Base-by-base conservation (phyloP, 1,139 yeast species). In the Debaryomyces nepalensis region DNA sequence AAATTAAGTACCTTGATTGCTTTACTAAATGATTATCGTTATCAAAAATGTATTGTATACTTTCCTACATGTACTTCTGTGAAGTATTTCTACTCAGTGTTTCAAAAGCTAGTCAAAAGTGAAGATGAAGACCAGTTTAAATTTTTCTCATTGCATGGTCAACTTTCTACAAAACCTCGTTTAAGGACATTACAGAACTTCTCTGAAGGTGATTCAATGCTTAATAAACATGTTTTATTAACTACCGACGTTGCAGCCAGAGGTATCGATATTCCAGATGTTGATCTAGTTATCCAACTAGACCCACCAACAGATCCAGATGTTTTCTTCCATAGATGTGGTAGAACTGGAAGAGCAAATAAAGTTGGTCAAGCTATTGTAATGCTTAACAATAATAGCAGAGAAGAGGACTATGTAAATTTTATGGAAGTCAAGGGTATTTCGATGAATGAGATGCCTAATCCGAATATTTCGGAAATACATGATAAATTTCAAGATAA, bases 221-320 rank as follows among this genome's bases (percentile, higher is more conserved):
- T 70, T 18, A 57, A 63, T 4, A 82, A 81, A 49, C 71, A 82
- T n/a, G 79, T 90, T 0, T 63, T 91, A 16, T 68, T 91, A 66
- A 84, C 93, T 4, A 86, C 95, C 0, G 95, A 86, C 68, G 91
- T 86, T 18, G 97, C 97, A 1, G 96, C 97, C 0, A 75, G 98
- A 62, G 98, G 98, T 32, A 80, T 91, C 23, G 98, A 91, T 68
- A 82, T 90, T 23, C 96, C 96, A 1, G 93, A 89, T 45, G 97
- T 90, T 11, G 97, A 91, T 56, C 66, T 90, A 29, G 97, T 90
- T 3, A 69, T 90, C 7, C 97, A 90, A 59, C 53, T 89, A 29
- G 97, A 90, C 50, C 96, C 97, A 2, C 97, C 98, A 1, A 85
- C 91, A 0, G 96, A 88, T 52, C 88, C 96, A 0, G 93, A 85